phyloP scores from a whole-genome alignment of 148 eudicot species.

The Rhododendron vialii region DNA sequence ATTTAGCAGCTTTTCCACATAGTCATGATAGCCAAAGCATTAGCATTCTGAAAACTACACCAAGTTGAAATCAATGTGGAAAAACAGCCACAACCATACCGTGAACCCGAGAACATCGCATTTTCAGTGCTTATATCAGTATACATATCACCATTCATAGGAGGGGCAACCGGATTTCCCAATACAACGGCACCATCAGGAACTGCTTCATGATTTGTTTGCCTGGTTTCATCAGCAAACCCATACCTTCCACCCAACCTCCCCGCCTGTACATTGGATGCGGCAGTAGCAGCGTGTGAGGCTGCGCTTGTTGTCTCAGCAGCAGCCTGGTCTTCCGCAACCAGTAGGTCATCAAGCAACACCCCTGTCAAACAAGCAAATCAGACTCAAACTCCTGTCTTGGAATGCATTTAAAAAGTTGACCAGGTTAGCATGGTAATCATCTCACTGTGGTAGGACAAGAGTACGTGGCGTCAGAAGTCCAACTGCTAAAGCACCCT shows the following conservation, averaged over 20 bases:
- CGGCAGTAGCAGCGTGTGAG: conserved; percentile 89
- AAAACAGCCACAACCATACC: conserved; percentile 38
- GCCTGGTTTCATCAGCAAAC: conserved; percentile 61
- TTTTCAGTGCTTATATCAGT: conserved; percentile 93
- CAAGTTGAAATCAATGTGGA: conserved; percentile 7
- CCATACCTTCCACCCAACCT: conserved; percentile 64
- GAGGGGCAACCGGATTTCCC: conserved; percentile 92
- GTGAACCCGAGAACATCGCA: conserved; percentile 69
- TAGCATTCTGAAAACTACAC: neutral
- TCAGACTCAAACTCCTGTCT: neutral
- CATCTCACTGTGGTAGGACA: neutral
- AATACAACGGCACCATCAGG: conserved; percentile 88
- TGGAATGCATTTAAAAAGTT: neutral
- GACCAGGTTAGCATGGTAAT: neutral
- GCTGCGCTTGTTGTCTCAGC: conserved; percentile 92
- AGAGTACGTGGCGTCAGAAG: neutral
- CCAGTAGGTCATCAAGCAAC: conserved; percentile 87
- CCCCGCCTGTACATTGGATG: conserved; percentile 67
- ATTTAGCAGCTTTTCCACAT: conserved; percentile 10
- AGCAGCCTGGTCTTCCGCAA: conserved; percentile 96
- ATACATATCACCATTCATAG: conserved; percentile 89
- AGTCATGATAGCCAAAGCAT: neutral
- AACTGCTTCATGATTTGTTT: conserved; percentile 38
- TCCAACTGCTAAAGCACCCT: neutral
- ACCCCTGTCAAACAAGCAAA: conserved; percentile 50